phyloP scores from a whole-genome alignment of 306 rosid species.

The Canavalia ensiformis region DNA sequence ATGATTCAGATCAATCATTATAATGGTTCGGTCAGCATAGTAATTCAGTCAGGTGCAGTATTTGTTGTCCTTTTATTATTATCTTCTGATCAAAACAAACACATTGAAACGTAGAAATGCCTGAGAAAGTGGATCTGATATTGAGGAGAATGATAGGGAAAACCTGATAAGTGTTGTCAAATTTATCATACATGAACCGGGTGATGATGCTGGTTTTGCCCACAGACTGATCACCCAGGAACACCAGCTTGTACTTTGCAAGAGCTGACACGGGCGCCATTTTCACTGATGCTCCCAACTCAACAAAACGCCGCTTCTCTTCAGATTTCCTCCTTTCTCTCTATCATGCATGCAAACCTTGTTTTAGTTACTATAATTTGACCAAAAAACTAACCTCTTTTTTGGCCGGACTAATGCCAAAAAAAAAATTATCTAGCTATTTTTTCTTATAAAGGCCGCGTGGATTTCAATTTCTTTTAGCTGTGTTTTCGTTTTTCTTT shows the following conservation, averaged over 20 bases:
- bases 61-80: background rate
- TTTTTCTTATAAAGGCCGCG: too few relatives aligned
- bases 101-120: background rate
- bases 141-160: background rate
- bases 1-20: constrained; percentile 33
- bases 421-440: background rate
- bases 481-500: background rate
- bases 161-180: constrained; percentile 63
- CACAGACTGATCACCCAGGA: constrained; percentile 62
- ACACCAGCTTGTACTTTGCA: constrained; percentile 64
- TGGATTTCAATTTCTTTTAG: background rate
- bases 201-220: constrained; percentile 66
- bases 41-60: background rate
- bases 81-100: background rate
- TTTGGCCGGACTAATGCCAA: background rate
- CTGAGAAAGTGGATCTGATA: constrained; percentile 40
- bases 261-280: constrained; percentile 66
- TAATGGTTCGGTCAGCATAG: background rate
- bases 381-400: background rate
- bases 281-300: constrained; percentile 11
- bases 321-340: constrained; percentile 47
- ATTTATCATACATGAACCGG: constrained; percentile 64
- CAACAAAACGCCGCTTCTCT: constrained; percentile 22
- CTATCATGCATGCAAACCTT: background rate
- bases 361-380: background rate